Percentiles rank a stretch among this genome's conserved stretches.
phyloP scores from a whole-genome alignment of 2,329 filamentous ascomycete species.

The Nothopassalora personata region DNA sequence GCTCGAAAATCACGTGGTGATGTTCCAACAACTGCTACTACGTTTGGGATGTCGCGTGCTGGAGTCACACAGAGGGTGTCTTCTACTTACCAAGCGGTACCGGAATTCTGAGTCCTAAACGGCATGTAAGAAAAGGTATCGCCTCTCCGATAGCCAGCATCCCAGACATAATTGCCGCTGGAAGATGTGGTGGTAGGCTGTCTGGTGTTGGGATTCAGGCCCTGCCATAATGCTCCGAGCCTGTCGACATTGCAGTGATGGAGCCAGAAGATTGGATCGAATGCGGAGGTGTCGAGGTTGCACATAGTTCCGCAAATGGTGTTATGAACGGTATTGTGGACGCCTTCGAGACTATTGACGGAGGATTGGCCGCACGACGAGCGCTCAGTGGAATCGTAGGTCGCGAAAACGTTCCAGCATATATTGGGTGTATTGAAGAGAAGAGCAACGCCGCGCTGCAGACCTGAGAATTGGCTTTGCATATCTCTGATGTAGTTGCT shows the following conservation, averaged over 20 bases:
- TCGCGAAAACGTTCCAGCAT: conserved; percentile 60
- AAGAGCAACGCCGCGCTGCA: conserved; percentile 55
- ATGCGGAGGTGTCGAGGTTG: conserved; percentile 64
- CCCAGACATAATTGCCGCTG: conserved; percentile 48
- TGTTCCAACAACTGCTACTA: no score
- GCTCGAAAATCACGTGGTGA: no score
- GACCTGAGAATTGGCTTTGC: conserved; percentile 41
- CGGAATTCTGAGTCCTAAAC: conserved; percentile 33
- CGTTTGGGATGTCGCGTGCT: no score
- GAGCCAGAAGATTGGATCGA: conserved; percentile 74
- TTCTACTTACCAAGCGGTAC: not conserved
- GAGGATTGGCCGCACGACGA: conserved; percentile 65
- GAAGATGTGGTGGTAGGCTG: not conserved
- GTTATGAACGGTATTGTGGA: conserved; percentile 48
- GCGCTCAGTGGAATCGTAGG: conserved; percentile 60
- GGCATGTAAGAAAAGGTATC: conserved; percentile 57
- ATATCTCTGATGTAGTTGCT: not conserved
- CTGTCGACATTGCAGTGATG: conserved; percentile 73
- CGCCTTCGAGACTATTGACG: conserved; percentile 54
- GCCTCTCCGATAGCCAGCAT: conserved; percentile 48
- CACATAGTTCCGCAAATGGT: conserved; percentile 64
- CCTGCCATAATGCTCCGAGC: conserved; percentile 71
- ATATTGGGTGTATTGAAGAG: conserved; percentile 50
- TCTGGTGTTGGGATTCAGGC: conserved; percentile 56
- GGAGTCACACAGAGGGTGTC: no score